These are phyloP conservation scores for Pyrenophora seminiperda DNA, from an alignment of 2,329 filamentous ascomycete species.

Conservation along the genomic window DNA sequence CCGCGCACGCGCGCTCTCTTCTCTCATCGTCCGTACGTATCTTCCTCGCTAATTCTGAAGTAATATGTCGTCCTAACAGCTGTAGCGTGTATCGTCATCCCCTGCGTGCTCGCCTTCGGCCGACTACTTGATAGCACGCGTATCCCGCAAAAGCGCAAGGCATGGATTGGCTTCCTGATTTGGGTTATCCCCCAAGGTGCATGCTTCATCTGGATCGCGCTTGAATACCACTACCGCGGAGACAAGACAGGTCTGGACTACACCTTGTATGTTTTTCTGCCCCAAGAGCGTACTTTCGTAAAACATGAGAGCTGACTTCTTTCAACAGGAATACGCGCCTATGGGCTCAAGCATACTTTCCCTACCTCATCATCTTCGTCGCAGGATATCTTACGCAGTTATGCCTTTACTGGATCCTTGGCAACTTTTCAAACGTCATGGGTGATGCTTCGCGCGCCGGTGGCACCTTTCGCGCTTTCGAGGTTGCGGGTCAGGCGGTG, in stretches of 20 bases:
- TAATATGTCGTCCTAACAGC: not conserved
- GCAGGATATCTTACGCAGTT: conserved; percentile 13
- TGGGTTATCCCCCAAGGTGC: conserved; percentile 10
- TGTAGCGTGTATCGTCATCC: conserved; percentile 8
- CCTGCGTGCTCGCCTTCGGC: conserved; percentile 12
- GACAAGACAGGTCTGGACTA: conserved; percentile 8
- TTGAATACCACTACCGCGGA: conserved; percentile 11
- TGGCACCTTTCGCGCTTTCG: conserved; percentile 17
- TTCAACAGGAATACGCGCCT: not conserved
- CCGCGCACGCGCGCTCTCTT: conserved; percentile 15
- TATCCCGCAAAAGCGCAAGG: conserved; percentile 8
- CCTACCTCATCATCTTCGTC: conserved; percentile 12
- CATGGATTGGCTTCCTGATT: conserved; percentile 9
- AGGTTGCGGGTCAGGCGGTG: conserved; percentile 13
- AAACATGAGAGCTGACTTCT: not conserved
- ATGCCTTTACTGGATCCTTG: conserved; percentile 16
- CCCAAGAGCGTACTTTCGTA: too few relatives aligned
- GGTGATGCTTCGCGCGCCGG: conserved; percentile 7
- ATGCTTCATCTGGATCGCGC: conserved; percentile 15
- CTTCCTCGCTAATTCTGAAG: too few relatives aligned
- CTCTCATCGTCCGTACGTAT: conserved; percentile 14
- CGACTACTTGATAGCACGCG: conserved; percentile 10
- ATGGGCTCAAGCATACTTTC: conserved; percentile 12
- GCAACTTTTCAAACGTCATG: conserved; percentile 10
- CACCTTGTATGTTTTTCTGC: not conserved